These are phyloP conservation scores for Silene conica DNA, from an alignment of 148 eudicot species.

Conservation along the genomic window DNA sequence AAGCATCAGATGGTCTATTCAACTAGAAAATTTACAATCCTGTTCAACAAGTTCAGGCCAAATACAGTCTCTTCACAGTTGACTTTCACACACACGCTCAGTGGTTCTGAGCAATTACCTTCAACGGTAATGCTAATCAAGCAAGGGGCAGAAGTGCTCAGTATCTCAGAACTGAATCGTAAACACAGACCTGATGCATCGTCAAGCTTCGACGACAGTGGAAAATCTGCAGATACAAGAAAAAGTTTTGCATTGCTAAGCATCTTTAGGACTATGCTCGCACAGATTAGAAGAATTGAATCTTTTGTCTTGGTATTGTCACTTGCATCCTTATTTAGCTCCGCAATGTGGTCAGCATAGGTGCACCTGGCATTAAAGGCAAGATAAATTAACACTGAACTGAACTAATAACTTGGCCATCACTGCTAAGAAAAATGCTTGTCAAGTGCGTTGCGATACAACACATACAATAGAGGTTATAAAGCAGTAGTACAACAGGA, in stretches of 20 bases:
- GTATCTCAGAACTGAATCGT: conserved; percentile 77
- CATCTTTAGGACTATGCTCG: conserved; percentile 76
- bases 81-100: conserved; percentile 68
- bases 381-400: not conserved
- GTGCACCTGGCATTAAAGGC: conserved; percentile 53
- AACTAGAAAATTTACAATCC: conserved; percentile 70
- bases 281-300: conserved; percentile 66
- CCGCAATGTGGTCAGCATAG: conserved; percentile 61
- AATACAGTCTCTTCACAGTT: conserved; percentile 99
- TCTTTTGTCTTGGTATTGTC: conserved; percentile 45
- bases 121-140: conserved; percentile 66
- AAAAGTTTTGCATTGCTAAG: conserved; percentile 77
- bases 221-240: conserved; percentile 83
- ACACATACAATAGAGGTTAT: not conserved
- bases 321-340: conserved; percentile 42
- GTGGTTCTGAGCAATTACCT: conserved; percentile 81
- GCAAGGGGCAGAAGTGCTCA: conserved; percentile 80
- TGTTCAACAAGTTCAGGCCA: conserved; percentile 83
- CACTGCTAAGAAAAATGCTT: not conserved
- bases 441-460: not conserved
- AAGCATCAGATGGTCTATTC: conserved; percentile 35
- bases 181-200: conserved; percentile 79
- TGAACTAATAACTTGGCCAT: not conserved
- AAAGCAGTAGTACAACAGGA: no score
- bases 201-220: conserved; percentile 57